These are phyloP conservation scores for Trichoderma atrobrunneum DNA, from an alignment of 2,329 filamentous ascomycete genomes.

Conservation along the genomic window DNA sequence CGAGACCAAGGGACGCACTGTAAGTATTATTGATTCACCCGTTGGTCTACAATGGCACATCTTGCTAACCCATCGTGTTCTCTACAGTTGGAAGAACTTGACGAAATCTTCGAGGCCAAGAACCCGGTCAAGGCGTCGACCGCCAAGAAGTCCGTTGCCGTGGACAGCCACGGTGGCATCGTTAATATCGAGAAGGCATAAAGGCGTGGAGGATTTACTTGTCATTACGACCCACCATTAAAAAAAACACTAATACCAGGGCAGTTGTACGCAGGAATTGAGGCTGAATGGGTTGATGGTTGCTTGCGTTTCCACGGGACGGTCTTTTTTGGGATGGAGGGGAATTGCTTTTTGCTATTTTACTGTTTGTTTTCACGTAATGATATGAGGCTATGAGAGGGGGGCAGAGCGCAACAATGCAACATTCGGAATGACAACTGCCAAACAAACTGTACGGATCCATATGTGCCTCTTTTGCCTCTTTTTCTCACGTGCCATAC, in stretches of 20 bases:
- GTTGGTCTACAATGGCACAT: neutral
- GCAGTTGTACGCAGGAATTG: neutral
- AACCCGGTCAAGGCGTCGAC: conserved; percentile 46
- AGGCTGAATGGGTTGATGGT: neutral
- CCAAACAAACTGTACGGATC: neutral
- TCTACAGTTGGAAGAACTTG: conserved; percentile 48
- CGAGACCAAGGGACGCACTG: conserved; percentile 42
- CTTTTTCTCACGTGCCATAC: no score
- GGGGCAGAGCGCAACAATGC: neutral
- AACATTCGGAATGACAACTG: neutral
- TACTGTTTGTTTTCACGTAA: neutral
- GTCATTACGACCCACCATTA: neutral
- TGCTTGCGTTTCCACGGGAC: neutral
- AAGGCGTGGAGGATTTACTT: neutral
- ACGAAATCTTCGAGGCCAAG: conserved; percentile 46
- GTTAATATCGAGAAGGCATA: conserved; percentile 29
- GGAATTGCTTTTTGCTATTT: neutral
- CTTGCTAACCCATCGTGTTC: neutral
- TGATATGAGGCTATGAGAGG: neutral
- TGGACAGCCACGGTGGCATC: conserved; percentile 35
- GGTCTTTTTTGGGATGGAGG: neutral
- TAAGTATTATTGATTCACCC: conserved; percentile 18
- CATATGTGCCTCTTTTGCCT: neutral
- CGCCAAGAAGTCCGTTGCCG: conserved; percentile 40
- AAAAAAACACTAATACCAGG: neutral